These are phyloP conservation scores for Eremothecium sinecaudum DNA, from an alignment of 1,139 yeast genomes.

Conservation along the genomic window DNA sequence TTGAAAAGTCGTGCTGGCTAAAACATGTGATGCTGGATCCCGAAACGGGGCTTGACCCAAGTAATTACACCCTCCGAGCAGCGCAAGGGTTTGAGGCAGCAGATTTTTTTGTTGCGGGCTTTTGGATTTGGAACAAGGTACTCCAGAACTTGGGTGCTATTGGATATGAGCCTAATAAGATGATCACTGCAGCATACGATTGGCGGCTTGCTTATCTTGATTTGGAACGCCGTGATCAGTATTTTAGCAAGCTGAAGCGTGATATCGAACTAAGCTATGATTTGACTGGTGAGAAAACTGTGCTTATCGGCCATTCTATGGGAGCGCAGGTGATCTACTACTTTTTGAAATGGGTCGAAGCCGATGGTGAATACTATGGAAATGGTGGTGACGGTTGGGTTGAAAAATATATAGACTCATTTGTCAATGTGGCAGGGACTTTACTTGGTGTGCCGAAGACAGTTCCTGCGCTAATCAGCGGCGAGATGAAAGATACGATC, in stretches of 20 bases:
- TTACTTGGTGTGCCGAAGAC: conserved; percentile 90
- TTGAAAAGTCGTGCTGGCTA: conserved; percentile 90
- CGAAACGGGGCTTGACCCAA: conserved; percentile 88
- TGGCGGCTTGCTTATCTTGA: conserved; percentile 92
- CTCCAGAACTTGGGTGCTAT: conserved; percentile 87
- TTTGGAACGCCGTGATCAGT: conserved; percentile 76
- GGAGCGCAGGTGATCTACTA: conserved; percentile 84
- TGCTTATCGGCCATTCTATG: conserved; percentile 91
- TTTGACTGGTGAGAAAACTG: conserved; percentile 58
- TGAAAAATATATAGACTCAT: conserved; percentile 67
- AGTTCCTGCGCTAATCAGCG: conserved; percentile 80
- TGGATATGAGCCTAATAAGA: conserved; percentile 85
- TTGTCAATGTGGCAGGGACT: conserved; percentile 82
- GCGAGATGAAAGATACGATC: conserved; percentile 97
- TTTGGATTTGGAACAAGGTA: conserved; percentile 97
- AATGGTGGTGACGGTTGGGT: conserved; percentile 89
- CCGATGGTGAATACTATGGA: conserved; percentile 66
- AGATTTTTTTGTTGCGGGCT: conserved; percentile 92
- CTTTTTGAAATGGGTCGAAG: conserved; percentile 94
- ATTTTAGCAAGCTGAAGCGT: conserved; percentile 64
- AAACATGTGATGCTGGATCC: conserved; percentile 83
- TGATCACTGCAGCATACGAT: conserved; percentile 88
- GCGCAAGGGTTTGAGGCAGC: conserved; percentile 97
- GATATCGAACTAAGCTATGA: conserved; percentile 53
- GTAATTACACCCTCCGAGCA: conserved; percentile 68